Conservation (phyloP, 1,139 yeast species). For the Nakaseomyces delphensis region DNA sequence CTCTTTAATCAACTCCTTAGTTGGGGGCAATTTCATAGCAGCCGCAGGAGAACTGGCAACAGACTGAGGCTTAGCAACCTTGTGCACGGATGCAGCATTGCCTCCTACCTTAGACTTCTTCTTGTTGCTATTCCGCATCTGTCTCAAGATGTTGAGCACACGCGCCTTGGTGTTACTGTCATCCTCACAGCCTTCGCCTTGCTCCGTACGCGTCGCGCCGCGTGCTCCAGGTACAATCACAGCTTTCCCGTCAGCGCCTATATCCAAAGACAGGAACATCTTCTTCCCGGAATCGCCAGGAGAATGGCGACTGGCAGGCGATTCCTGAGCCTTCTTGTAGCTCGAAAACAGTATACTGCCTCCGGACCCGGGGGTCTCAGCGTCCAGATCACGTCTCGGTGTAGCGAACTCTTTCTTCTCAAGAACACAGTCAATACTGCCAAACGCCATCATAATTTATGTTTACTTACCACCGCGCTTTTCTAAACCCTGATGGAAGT, state of each 20-base stretch:
- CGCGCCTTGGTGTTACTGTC: conserved; percentile 11
- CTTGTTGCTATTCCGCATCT: conserved; percentile 18
- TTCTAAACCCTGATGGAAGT: background rate
- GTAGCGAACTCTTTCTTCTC: conserved; percentile 4
- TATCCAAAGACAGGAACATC: conserved; percentile 17
- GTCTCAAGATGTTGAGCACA: conserved; percentile 19
- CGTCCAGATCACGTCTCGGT: conserved; percentile 1
- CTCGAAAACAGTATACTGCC: background rate
- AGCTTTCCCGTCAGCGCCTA: conserved; percentile 25
- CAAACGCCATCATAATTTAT: conserved; percentile 3
- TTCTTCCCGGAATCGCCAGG: conserved; percentile 1
- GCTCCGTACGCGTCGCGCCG: background rate
- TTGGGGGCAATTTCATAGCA: conserved; percentile 2
- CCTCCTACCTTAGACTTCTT: background rate
- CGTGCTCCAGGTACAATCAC: conserved; percentile 10
- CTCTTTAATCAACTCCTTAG: background rate
- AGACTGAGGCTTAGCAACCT: background rate
- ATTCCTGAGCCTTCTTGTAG: conserved; percentile 5
- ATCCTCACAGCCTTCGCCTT: background rate
- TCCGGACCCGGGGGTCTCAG: background rate
- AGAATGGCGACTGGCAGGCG: conserved; percentile 3
- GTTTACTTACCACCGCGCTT: no score
- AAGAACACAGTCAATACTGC: conserved; percentile 2
- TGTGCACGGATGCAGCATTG: no score
- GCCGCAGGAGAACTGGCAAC: background rate